Evolutionary conservation across 1,284 basidiomycete species (phyloP).

Genomic region (Wolfiporia cocos): DNA sequence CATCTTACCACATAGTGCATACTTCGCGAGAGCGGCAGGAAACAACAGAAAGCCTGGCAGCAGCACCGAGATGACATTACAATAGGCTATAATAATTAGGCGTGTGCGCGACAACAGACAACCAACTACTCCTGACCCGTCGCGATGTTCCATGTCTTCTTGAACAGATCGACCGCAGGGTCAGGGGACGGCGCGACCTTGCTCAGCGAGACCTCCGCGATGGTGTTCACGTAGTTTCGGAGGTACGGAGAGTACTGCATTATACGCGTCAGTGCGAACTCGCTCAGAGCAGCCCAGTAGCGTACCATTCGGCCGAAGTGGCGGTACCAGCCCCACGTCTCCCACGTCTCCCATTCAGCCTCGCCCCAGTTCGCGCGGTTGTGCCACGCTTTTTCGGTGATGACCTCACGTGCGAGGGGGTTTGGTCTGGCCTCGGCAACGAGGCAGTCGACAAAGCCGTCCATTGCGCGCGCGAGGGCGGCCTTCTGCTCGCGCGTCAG

Average conservation of each 20-base stretch:
- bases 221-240: slow-evolving; percentile 59
- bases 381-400: slow-evolving; percentile 60
- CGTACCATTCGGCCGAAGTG: slow-evolving; percentile 78
- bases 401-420: slow-evolving; percentile 40
- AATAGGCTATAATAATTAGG: too few relatives aligned
- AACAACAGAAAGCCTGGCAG: too few relatives aligned
- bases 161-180: slow-evolving; percentile 51
- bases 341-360: slow-evolving; percentile 75
- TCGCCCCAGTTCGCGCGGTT: slow-evolving; percentile 62
- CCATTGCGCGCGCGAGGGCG: slow-evolving; percentile 59
- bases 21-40: too few relatives aligned
- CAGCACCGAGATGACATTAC: too few relatives aligned
- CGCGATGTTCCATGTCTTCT: slow-evolving; percentile 64
- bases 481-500: slow-evolving; percentile 70
- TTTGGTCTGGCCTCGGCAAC: slow-evolving; percentile 39
- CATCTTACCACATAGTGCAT: too few relatives aligned
- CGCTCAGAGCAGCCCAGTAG: not conserved
- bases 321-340: slow-evolving; percentile 83
- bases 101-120: too few relatives aligned
- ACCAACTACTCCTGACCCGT: slow-evolving; percentile 59
- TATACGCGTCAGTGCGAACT: not conserved
- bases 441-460: slow-evolving; percentile 65
- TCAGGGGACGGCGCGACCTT: slow-evolving; percentile 51
- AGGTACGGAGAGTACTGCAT: slow-evolving; percentile 70
- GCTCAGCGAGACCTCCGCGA: slow-evolving; percentile 58